Conservation (phyloP, 2,329 filamentous ascomycete genomes). For the Pyricularia grisea region DNA sequence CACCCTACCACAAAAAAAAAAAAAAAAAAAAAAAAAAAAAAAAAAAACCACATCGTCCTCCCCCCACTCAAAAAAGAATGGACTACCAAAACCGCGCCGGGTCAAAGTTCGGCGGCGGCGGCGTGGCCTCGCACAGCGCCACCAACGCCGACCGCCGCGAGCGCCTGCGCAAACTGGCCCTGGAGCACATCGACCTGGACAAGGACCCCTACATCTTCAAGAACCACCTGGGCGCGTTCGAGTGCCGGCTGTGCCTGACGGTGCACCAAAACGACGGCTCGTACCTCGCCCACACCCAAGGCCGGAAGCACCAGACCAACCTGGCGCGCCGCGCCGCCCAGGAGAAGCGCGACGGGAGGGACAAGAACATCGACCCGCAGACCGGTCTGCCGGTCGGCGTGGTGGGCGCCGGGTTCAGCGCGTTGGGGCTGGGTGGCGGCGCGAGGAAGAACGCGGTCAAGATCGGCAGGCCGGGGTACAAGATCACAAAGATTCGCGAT, state of each 20-base stretch:
- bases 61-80: conserved; percentile 39
- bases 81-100: conserved; percentile 86
- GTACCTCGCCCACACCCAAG: conserved; percentile 96
- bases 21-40: too few relatives aligned
- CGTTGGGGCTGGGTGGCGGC: conserved; percentile 40
- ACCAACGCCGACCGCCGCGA: conserved; percentile 97
- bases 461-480: conserved; percentile 93
- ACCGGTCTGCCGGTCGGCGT: conserved; percentile 67
- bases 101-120: conserved; percentile 95
- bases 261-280: conserved; percentile 99
- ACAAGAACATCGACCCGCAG: conserved; percentile 53
- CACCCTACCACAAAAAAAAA: too few relatives aligned
- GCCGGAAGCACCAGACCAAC: conserved; percentile 98
- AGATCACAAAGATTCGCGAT: conserved; percentile 93
- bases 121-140: conserved; percentile 85
- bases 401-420: conserved; percentile 56
- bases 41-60: background rate
- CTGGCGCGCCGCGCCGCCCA: conserved; percentile 90
- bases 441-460: conserved; percentile 79
- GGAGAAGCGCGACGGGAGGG: conserved; percentile 77
- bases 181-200: conserved; percentile 97
- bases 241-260: conserved; percentile 92
- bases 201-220: conserved; percentile 99
- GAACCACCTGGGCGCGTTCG: conserved; percentile 96
- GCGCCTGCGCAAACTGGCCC: conserved; percentile 91